Base-by-base conservation (phyloP, 2,329 filamentous ascomycete species). In the Diaporthe amygdali region DNA sequence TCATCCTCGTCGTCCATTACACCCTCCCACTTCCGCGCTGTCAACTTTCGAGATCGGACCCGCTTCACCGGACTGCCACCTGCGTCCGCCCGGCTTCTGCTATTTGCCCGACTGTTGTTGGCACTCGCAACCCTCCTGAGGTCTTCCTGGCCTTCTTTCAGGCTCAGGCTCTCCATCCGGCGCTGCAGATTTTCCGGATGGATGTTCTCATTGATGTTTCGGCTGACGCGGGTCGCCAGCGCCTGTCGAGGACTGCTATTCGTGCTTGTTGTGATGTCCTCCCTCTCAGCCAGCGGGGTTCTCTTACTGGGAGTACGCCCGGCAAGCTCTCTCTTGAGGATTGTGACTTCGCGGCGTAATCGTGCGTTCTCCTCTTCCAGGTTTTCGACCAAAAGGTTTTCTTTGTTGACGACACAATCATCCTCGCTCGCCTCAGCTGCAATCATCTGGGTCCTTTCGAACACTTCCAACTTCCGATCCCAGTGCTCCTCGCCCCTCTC, bases 401-500 rank as follows among this genome's bases (percentile, higher is more conserved):
- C 89, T 76, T 93, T 92, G 46, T 68, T 41, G 74, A 90, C 83
- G 9, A 86, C 83, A 14, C 85, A 82, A 12, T 82, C 82, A 10
- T 79, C 78, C 1, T 87, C 85, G 39, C 86, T 85, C 76, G 69
- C 72, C 82, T 47, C 87, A 82, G 81, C 70, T 84, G 80, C 81
- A 84, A 74, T 81, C 82, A 76, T 86, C 83, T 12, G 88, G 2
- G 86, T 81, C 2, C 86, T 84, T 78, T 89, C 88, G 54, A 90
- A 84, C 0, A 90, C 83, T 72, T 89, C 96, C 9, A 80, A 88
- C 83, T 99, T 99, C 75, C 90, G 90, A 80, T 98, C 95, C 78
- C 96, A 89, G 81, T 97, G 94, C 79, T 94, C 93, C 72, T 97
- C 94, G 66, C 91, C 91, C 54, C 91, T 89, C 76, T 97, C 95